Base-by-base conservation (phyloP, 805 yeast genomes). In the Yarrowia sp. region DNA sequence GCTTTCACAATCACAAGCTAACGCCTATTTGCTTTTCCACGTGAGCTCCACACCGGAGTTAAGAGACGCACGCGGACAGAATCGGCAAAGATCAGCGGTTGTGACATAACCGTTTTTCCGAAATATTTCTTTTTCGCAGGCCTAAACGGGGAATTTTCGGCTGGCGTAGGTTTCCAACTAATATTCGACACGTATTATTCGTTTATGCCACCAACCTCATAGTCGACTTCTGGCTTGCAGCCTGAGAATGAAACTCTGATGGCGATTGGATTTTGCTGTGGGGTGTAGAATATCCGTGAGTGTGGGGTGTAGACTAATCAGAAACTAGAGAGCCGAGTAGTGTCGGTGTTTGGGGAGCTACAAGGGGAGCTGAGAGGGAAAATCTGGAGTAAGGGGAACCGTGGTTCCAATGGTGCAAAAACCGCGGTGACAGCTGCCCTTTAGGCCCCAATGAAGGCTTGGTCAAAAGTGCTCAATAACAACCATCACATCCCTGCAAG, bases 191-290 rank as follows among this genome's bases (percentile, higher is more conserved):
- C 30, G 30, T 24, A 24, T 24, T 24, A 24, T 24, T 24, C 30
- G 30, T 24, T 24, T 24, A 24, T 20, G n/a, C 9, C 17, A 6
- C n/a, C 9, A 30, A 30, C 53, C 38, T 33, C 30, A 20, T 33
- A 34, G 56, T 34, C 53, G 38, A 13, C 8, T 14, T 34, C 33
- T 14, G 34, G 24, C 20, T 36, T 52, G 43, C 58, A 52, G 60
- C 60, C 60, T 53, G 60, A 53, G 61, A 39, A 55, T 55, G 61
- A 55, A 55, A 55, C 46, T 55, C 61, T 55, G 61, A 55, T 55
- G 10, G 19, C 61, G 30, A 39, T 55, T 55, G 61, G 38, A 55
- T 55, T 53, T 20, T 7, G 34, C 17, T 53, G 60, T 53, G 60
- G 60, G 60, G 58, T 17, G 58, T 36, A 19, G 33, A 34, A 33